Percentiles rank a stretch among this genome's conserved stretches.
phyloP scores from a whole-genome alignment of 148 eudicot genomes.

The Cornus florida region DNA sequence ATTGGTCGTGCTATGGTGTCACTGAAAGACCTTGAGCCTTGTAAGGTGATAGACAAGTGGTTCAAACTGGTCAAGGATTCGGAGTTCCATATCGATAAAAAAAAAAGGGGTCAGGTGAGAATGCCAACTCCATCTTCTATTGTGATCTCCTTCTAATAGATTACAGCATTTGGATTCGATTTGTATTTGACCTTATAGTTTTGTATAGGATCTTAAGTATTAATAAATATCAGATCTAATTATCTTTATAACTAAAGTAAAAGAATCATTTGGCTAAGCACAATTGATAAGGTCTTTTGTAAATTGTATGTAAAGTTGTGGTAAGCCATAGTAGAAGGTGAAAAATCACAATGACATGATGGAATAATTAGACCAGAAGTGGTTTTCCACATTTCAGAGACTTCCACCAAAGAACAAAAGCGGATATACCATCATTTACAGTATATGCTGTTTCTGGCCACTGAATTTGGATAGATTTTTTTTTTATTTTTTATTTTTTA shows the following conservation, averaged over 20 bases:
- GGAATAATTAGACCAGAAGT: not conserved
- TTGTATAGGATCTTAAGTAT: not conserved
- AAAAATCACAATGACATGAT: not conserved
- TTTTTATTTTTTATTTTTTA: too few relatives aligned
- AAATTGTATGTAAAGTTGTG: not conserved
- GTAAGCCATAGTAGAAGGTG: not conserved
- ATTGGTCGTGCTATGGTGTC: slow-evolving; percentile 67
- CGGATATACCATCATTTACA: too few relatives aligned
- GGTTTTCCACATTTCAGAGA: not conserved
- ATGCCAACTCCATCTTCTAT: slow-evolving; percentile 2
- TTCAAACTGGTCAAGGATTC: slow-evolving; percentile 77
- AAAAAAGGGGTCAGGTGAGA: slow-evolving; percentile 75
- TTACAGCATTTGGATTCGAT: not conserved
- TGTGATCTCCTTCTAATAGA: not conserved
- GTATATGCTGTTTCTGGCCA: not conserved
- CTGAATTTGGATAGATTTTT: not conserved
- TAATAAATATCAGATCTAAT: not conserved
- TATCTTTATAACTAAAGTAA: not conserved
- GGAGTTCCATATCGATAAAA: slow-evolving; percentile 67
- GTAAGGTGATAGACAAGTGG: slow-evolving; percentile 77
- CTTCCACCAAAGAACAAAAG: not conserved
- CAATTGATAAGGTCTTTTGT: not conserved
- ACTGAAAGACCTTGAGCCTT: slow-evolving; percentile 65
- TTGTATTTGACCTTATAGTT: not conserved
- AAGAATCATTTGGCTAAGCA: not conserved